Evolutionary conservation across 192 early-diverging fungal genomes (phyloP).

Genomic region (Coemansia sp.): DNA sequence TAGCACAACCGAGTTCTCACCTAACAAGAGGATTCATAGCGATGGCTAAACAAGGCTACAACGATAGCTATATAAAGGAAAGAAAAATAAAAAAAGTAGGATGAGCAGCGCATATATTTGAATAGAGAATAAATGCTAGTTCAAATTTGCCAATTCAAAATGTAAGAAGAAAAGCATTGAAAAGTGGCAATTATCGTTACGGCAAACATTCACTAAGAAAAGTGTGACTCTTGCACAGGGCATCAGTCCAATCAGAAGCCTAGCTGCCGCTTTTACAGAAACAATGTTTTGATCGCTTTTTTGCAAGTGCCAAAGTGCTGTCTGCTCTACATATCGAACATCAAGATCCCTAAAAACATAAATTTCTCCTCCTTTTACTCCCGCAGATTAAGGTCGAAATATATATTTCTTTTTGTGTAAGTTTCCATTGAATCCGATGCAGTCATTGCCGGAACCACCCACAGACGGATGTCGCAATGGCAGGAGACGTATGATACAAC

Average conservation of each 20-base stretch:
- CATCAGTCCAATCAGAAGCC: too few relatives aligned
- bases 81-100: not conserved
- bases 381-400: slow-evolving; percentile 11
- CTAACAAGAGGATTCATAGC: slow-evolving; percentile 27
- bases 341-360: not conserved
- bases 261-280: too few relatives aligned
- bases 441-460: not conserved
- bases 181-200: too few relatives aligned
- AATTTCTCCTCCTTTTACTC: slow-evolving; percentile 12
- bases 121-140: too few relatives aligned
- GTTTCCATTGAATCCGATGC: not conserved
- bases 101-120: too few relatives aligned
- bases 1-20: slow-evolving; percentile 7
- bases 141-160: too few relatives aligned
- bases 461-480: not conserved
- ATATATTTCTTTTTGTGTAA: slow-evolving; percentile 14
- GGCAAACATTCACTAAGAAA: too few relatives aligned
- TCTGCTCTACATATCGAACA: too few relatives aligned
- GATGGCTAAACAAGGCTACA: not conserved
- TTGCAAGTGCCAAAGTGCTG: too few relatives aligned
- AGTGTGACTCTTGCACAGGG: too few relatives aligned
- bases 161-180: too few relatives aligned
- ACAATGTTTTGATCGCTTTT: too few relatives aligned
- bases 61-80: not conserved
- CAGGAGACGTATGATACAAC: not conserved